These are phyloP conservation scores for Marasmius oreades DNA, from an alignment of 1,284 basidiomycete species.

Conservation along the genomic window DNA sequence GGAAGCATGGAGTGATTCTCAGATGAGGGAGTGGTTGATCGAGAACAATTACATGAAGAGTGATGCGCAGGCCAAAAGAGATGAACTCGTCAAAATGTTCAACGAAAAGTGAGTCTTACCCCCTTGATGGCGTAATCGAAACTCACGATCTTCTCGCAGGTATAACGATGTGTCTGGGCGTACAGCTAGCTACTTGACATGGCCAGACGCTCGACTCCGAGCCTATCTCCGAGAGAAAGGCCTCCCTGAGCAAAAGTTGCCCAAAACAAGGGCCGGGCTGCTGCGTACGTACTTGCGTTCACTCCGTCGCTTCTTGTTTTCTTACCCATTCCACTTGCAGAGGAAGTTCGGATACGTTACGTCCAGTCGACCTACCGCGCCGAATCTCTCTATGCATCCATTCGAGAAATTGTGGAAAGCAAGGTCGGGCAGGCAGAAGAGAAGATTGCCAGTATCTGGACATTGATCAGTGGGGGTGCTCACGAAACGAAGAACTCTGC, in stretches of 20 bases:
- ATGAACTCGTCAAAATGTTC: slow-evolving; percentile 68
- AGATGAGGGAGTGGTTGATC: slow-evolving; percentile 76
- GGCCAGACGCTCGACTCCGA: slow-evolving; percentile 87
- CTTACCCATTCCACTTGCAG: slow-evolving; percentile 25
- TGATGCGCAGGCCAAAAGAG: slow-evolving; percentile 65
- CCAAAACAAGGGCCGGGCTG: slow-evolving; percentile 62
- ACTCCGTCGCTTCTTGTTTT: neutral
- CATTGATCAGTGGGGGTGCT: slow-evolving; percentile 40
- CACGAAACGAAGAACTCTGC: slow-evolving; percentile 27
- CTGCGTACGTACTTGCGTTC: slow-evolving; percentile 47
- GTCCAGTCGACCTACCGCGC: slow-evolving; percentile 57
- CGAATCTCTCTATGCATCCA: slow-evolving; percentile 53
- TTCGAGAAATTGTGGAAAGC: slow-evolving; percentile 59
- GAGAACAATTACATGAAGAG: slow-evolving; percentile 70
- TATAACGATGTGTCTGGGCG: slow-evolving; percentile 40
- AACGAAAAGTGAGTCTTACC: slow-evolving; percentile 61
- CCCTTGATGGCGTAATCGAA: too few relatives aligned
- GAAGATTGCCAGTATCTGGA: slow-evolving; percentile 45
- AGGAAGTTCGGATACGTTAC: slow-evolving; percentile 78
- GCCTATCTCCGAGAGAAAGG: slow-evolving; percentile 77
- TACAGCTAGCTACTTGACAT: slow-evolving; percentile 69
- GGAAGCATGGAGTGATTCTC: slow-evolving; percentile 75
- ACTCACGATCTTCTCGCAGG: too few relatives aligned
- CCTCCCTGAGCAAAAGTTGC: slow-evolving; percentile 63
- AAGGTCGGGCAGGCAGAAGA: slow-evolving; percentile 70